These are phyloP conservation scores for Allium fistulosum DNA, from an alignment of 106 monocot genomes.

Conservation along the genomic window DNA sequence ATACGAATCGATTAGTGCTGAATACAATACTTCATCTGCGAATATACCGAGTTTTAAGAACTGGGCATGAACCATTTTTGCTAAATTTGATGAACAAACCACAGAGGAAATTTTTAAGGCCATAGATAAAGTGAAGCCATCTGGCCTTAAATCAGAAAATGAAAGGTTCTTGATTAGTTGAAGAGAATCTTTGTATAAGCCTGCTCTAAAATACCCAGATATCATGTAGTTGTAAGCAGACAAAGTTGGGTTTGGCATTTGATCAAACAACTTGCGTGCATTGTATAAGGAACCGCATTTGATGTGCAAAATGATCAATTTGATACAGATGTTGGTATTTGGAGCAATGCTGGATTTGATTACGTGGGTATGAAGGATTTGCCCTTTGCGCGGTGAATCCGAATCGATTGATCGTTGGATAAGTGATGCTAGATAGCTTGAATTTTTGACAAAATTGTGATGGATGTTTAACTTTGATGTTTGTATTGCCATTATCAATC, in stretches of 20 bases:
- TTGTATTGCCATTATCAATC: too few relatives aligned
- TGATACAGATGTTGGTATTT: constrained; percentile 51
- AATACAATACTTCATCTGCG: constrained; percentile 51
- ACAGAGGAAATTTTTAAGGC: constrained; percentile 49
- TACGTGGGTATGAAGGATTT: constrained; percentile 31
- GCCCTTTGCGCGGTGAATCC: constrained; percentile 33
- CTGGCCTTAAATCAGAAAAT: constrained; percentile 39
- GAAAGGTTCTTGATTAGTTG: constrained; percentile 31
- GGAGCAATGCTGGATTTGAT: constrained; percentile 33
- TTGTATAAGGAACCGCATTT: constrained; percentile 43
- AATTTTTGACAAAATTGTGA: constrained; percentile 1
- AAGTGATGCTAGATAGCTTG: constrained; percentile 21
- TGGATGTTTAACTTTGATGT: constrained; percentile 3
- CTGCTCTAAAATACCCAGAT: constrained; percentile 55
- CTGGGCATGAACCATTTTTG: constrained; percentile 50
- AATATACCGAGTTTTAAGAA: constrained; percentile 30
- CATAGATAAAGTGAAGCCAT: constrained; percentile 84
- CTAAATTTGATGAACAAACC: constrained; percentile 12
- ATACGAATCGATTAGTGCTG: constrained; percentile 75
- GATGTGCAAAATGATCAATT: constrained; percentile 63
- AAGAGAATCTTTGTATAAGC: constrained; percentile 24
- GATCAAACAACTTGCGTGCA: constrained; percentile 70
- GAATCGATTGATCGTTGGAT: constrained; percentile 61
- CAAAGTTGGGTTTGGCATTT: constrained; percentile 51
- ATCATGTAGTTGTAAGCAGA: constrained; percentile 73